These are phyloP conservation scores for Phyllosticta capitalensis DNA, from an alignment of 2,329 filamentous ascomycete genomes.

Conservation along the genomic window DNA sequence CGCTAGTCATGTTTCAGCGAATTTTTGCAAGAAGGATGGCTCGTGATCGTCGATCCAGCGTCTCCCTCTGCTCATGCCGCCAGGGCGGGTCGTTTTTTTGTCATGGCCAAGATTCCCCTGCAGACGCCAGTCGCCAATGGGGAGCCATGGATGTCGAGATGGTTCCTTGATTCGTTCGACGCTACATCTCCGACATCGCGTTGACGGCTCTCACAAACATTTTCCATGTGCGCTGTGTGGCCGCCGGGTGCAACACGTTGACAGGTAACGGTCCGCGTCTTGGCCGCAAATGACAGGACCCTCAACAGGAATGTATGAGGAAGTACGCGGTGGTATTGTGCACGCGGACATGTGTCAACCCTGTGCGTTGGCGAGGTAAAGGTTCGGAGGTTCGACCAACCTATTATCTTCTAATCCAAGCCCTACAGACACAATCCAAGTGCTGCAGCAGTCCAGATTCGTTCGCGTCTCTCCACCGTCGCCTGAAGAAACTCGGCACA, in stretches of 20 bases:
- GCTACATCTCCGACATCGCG: not conserved
- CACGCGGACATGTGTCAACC: not conserved
- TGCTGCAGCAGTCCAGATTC: conserved; percentile 8
- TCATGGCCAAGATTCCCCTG: not conserved
- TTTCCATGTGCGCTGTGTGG: not conserved
- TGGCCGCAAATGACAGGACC: not conserved
- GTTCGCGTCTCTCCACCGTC: conserved; percentile 6
- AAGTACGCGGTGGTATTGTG: not conserved
- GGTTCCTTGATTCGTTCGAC: not conserved
- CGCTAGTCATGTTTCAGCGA: conserved; percentile 1
- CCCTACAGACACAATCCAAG: not conserved
- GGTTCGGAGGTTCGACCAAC: not conserved
- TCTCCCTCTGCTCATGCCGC: not conserved
- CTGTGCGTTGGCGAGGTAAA: not conserved
- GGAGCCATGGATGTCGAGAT: not conserved
- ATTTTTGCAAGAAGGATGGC: not conserved
- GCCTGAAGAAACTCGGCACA: conserved; percentile 2
- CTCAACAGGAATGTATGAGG: not conserved
- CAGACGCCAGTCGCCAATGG: not conserved
- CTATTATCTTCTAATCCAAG: not conserved
- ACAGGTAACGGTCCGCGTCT: not conserved
- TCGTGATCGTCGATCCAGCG: not conserved
- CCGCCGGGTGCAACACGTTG: not conserved
- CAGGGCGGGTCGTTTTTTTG: not conserved
- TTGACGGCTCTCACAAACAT: not conserved